phyloP scores from a whole-genome alignment of 164 flowering plant species.

The Kalanchoe fedtschenkoi region DNA sequence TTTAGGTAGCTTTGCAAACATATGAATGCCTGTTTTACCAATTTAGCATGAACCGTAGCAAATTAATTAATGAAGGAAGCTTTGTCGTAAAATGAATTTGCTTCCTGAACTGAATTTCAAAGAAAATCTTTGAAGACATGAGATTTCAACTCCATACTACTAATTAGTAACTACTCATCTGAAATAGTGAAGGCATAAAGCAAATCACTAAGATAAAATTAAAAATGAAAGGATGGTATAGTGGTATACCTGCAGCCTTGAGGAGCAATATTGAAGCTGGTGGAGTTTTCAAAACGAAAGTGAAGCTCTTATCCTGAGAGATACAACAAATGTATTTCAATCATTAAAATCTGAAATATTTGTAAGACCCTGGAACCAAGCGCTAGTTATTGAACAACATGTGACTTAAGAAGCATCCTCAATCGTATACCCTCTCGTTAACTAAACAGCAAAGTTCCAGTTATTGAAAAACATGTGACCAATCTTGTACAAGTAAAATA shows the following conservation, averaged over 20 bases:
- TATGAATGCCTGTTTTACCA: not conserved
- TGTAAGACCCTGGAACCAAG: no score
- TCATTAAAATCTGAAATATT: not conserved
- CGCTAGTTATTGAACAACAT: no score
- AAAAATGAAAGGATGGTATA: not conserved
- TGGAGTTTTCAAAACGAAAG: slow-evolving; percentile 89
- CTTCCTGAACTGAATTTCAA: not conserved
- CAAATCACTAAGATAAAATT: not conserved
- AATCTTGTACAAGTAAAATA: no score
- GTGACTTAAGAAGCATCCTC: no score
- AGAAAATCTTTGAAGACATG: not conserved
- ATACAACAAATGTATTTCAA: not conserved
- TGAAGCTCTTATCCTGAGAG: slow-evolving; percentile 85
- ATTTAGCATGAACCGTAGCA: no score
- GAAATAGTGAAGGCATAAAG: not conserved
- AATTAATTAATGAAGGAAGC: not conserved
- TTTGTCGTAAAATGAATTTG: not conserved
- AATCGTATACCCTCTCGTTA: no score
- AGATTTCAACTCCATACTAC: not conserved
- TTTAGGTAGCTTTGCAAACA: not conserved
- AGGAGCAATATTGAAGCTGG: slow-evolving; percentile 91
- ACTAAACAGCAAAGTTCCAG: no score
- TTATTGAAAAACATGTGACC: no score
- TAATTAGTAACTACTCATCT: not conserved
- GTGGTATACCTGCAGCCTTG: slow-evolving; percentile 75